Base-by-base conservation (phyloP, 2,329 filamentous ascomycete species). In the Pseudogymnoascus verrucosus region DNA sequence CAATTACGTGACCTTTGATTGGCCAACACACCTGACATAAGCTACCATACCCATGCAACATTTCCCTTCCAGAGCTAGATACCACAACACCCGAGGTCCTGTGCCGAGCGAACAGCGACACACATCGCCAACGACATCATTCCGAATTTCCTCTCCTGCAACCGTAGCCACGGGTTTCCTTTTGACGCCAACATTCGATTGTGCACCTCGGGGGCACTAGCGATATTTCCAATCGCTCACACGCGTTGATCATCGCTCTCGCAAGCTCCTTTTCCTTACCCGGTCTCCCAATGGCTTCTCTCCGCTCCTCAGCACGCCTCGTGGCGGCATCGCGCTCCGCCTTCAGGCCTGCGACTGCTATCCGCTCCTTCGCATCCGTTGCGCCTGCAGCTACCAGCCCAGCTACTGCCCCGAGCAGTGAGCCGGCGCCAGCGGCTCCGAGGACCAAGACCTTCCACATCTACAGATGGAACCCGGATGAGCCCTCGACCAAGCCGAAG, bases 381-480 rank as follows among this genome's bases (percentile, higher is more conserved):
- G 79, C 78, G 73, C 16, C 23, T 47, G 28, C 44, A 51, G 26
- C 63, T 44, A 31, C 51, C 34, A 39, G 39, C 63, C 40, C 26
- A 44, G 34, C 60, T 23, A 34, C 57, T 21, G 28, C 79, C 67
- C 80, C 79, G 40, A 75, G 79, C 64, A 74, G 78, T 44, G 71
- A 74, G 69, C 78, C 67, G 63, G 71, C 84, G 60, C 79, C 84
- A 64, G 77, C 85, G 69, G 83, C 89, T 71, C 82, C 89, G 63
- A 82, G 81, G 72, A 86, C 90, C 80, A 98, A 97, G 88, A 92
- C 89, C 61, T 99, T 99, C 86, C 89, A 96, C 78, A 89, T 99
- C 82, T 99, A 99, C 87, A 87, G 95, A 77, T 99, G 95, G 95
- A 96, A 96, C 77, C 95, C 95, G 66, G 95, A 98, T 75, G 84